phyloP scores from a whole-genome alignment of 2,329 filamentous ascomycete genomes.

The Podosphaera fusca region DNA sequence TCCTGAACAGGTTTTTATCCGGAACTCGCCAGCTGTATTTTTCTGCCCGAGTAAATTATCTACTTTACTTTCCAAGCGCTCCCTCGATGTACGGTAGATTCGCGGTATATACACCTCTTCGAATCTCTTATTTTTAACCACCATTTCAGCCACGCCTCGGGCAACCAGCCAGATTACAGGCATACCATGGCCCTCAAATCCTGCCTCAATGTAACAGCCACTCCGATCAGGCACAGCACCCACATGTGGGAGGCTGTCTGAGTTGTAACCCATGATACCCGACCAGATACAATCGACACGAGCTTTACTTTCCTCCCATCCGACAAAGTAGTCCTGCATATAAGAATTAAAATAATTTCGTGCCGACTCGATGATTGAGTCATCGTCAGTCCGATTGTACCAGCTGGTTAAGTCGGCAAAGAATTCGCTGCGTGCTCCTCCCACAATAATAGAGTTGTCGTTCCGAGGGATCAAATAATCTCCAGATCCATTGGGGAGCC shows the following conservation, averaged over 20 bases:
- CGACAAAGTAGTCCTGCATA: constrained; percentile 24
- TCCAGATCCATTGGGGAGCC: constrained; percentile 5
- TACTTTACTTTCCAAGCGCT: constrained; percentile 3
- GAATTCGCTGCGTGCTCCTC: constrained; percentile 17
- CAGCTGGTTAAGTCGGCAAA: constrained; percentile 17
- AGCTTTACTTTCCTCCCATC: constrained; percentile 23
- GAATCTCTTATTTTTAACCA: constrained; percentile 10
- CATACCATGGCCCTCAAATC: constrained; percentile 29
- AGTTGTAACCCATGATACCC: constrained; percentile 20
- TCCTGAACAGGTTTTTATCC: not conserved
- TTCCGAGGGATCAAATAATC: constrained; percentile 19
- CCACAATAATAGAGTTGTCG: constrained; percentile 16
- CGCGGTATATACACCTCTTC: constrained; percentile 17
- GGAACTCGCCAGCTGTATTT: not conserved
- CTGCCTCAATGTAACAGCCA: constrained; percentile 21
- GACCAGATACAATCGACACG: constrained; percentile 12
- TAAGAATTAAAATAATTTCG: constrained; percentile 23
- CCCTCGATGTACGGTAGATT: constrained; percentile 15
- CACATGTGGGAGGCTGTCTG: constrained; percentile 20
- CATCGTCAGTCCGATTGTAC: constrained; percentile 24
- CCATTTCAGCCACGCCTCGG: constrained; percentile 20
- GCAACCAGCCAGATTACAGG: constrained; percentile 20
- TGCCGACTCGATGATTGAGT: constrained; percentile 20
- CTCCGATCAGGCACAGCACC: constrained; percentile 20
- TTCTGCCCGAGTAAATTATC: not conserved